Evolutionary conservation across 2,329 filamentous ascomycete species (phyloP).

Genomic region (Apiospora sp.): DNA sequence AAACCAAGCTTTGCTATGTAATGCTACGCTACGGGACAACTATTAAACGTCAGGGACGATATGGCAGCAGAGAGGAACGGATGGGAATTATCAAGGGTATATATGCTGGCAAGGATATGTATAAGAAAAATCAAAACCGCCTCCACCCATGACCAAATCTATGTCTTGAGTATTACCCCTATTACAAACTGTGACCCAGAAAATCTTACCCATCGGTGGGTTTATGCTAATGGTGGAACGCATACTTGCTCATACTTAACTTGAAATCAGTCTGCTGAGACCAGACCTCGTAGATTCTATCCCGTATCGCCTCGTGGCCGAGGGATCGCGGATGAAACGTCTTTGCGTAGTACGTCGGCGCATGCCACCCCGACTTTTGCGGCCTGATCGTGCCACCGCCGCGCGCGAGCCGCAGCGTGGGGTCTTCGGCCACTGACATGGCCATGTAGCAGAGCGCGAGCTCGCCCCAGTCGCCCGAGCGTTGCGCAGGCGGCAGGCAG

Average conservation of each 20-base stretch:
- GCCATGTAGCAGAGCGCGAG: conserved; percentile 55
- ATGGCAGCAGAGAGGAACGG: neutral
- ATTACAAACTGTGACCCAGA: neutral
- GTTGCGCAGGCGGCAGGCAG: conserved; percentile 46
- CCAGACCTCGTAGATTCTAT: conserved; percentile 46
- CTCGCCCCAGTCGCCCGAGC: conserved; percentile 52
- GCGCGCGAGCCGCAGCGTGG: conserved; percentile 42
- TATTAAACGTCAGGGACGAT: neutral
- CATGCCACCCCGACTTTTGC: conserved; percentile 52
- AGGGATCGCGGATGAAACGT: conserved; percentile 53
- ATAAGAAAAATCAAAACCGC: neutral
- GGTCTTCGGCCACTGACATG: conserved; percentile 46
- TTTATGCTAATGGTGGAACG: neutral
- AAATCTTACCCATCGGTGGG: no score
- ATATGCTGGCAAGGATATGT: neutral
- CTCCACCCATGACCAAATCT: neutral
- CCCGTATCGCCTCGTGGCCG: conserved; percentile 48
- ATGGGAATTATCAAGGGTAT: neutral
- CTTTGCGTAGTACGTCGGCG: conserved; percentile 56
- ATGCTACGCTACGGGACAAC: neutral
- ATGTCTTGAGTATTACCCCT: neutral
- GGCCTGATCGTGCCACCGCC: conserved; percentile 31
- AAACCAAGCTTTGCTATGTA: neutral
- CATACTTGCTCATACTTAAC: neutral
- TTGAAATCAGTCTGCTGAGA: conserved; percentile 25